Percentiles rank a stretch among this genome's conserved stretches.
Evolutionary conservation across 1,284 basidiomycete genomes (phyloP).

Genomic region (Cutaneotrichosporon dermatis): DNA sequence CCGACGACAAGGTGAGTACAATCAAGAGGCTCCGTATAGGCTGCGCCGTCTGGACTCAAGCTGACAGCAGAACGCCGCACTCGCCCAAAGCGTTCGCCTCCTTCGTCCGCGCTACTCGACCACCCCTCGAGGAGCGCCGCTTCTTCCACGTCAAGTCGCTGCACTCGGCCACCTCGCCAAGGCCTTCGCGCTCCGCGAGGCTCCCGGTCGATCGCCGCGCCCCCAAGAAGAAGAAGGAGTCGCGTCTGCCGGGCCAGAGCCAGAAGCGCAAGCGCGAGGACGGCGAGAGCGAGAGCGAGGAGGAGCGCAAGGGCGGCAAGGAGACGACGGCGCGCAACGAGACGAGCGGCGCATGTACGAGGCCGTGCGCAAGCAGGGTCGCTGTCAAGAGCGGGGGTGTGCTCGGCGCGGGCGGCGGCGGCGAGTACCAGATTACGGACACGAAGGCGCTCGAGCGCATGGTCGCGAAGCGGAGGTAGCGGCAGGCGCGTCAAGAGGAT

Average conservation of each 20-base stretch:
- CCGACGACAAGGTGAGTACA: constrained; percentile 61
- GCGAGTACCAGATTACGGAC: constrained; percentile 78
- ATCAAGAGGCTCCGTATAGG: no score
- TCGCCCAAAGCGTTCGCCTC: constrained; percentile 85
- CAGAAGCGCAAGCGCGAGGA: constrained; percentile 51
- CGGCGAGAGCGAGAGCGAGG: constrained; percentile 50
- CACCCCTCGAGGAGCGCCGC: constrained; percentile 93
- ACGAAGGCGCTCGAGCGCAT: constrained; percentile 65
- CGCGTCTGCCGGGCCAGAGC: constrained; percentile 8
- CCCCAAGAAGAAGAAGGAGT: constrained; percentile 22
- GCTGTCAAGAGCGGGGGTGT: constrained; percentile 75
- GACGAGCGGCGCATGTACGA: constrained; percentile 78
- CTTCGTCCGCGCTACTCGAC: constrained; percentile 97
- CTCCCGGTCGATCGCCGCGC: constrained; percentile 63
- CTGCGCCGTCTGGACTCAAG: no score
- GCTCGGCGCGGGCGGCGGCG: constrained; percentile 62
- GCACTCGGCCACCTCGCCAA: constrained; percentile 96
- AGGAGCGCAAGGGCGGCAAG: constrained; percentile 36
- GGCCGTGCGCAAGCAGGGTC: constrained; percentile 76
- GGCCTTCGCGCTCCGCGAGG: constrained; percentile 89
- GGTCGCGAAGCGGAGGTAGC: constrained; percentile 27
- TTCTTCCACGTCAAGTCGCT: constrained; percentile 92
- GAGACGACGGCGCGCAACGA: constrained; percentile 51
- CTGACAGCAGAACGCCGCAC: constrained; percentile 60
- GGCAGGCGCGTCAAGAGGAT: background rate